A percentile compares a stretch with the other conserved stretches of the same genome.
Conservation (phyloP, 1,284 basidiomycete species). For the Golubevia sp. region DNA sequence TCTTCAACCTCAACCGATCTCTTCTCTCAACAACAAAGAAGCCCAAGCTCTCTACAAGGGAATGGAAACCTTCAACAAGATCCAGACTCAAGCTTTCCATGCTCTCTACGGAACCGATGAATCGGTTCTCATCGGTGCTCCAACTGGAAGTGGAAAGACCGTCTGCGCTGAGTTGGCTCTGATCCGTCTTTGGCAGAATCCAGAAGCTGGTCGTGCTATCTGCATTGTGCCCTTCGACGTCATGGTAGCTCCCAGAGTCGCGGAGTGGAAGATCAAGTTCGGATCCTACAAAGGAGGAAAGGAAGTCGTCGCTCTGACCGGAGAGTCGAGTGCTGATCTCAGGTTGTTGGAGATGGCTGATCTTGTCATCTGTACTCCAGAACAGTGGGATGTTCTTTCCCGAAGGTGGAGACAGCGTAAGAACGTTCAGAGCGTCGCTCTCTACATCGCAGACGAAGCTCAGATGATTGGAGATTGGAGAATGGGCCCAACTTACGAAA, state of each 20-base stretch:
- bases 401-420: slow-evolving; percentile 94
- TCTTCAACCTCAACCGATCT: slow-evolving; percentile 84
- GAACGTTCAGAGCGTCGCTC: slow-evolving; percentile 89
- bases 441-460: slow-evolving; percentile 93
- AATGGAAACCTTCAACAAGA: slow-evolving; percentile 91
- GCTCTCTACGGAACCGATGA: slow-evolving; percentile 94
- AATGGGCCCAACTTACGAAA: slow-evolving; percentile 93
- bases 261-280: slow-evolving; percentile 89
- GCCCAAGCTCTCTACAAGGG: slow-evolving; percentile 80
- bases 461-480: slow-evolving; percentile 86
- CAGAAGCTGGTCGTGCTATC: slow-evolving; percentile 81
- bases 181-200: slow-evolving; percentile 85
- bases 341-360: slow-evolving; percentile 76
- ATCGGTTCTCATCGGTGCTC: slow-evolving; percentile 92
- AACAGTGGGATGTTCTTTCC: slow-evolving; percentile 93
- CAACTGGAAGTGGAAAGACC: slow-evolving; percentile 95
- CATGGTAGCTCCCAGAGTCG: slow-evolving; percentile 88
- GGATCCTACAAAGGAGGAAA: slow-evolving; percentile 80
- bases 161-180: slow-evolving; percentile 96
- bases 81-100: slow-evolving; percentile 98
- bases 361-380: slow-evolving; percentile 87
- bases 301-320: slow-evolving; percentile 87
- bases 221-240: slow-evolving; percentile 96
- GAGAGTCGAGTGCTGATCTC: slow-evolving; percentile 91
- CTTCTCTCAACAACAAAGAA: slow-evolving; percentile 87